These are phyloP conservation scores for Sporothrix phasma DNA, from an alignment of 2,329 filamentous ascomycete genomes.

Conservation along the genomic window DNA sequence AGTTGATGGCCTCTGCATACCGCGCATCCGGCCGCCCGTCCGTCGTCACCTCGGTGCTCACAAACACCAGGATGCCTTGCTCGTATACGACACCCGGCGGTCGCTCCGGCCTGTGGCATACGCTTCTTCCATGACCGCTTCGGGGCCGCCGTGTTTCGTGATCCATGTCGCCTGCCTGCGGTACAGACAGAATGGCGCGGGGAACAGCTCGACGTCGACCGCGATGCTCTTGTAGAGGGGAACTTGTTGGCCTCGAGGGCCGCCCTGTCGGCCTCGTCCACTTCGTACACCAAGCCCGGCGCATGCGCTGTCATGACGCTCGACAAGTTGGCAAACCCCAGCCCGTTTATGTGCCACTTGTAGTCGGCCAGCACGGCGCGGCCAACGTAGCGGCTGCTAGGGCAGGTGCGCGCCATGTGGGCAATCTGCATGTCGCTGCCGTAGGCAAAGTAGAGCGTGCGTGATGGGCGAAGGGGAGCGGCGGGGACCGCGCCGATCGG, in stretches of 20 bases:
- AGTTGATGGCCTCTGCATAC: slow-evolving; percentile 6
- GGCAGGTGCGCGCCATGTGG: slow-evolving; percentile 8
- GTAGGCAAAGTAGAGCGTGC: slow-evolving; percentile 12
- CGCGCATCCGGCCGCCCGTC: neutral
- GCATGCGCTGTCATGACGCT: neutral
- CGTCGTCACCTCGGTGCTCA: neutral
- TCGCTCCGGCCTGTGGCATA: neutral
- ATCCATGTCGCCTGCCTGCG: slow-evolving; percentile 10
- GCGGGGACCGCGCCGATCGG: neutral
- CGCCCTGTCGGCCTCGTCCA: neutral
- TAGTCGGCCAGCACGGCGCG: slow-evolving; percentile 6
- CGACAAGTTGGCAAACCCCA: slow-evolving; percentile 7
- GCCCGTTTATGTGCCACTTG: slow-evolving; percentile 10
- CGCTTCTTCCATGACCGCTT: neutral
- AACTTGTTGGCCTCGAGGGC: neutral
- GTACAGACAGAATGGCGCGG: slow-evolving; percentile 7
- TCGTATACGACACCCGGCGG: neutral
- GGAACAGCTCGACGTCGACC: slow-evolving; percentile 2
- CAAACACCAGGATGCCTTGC: neutral
- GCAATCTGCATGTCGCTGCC: slow-evolving; percentile 12
- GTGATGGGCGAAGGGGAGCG: neutral
- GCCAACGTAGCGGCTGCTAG: slow-evolving; percentile 11
- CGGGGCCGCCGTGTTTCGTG: slow-evolving; percentile 3
- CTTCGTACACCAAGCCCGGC: slow-evolving; percentile 4
- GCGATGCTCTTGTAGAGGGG: neutral